These are phyloP conservation scores for Pyrenophora graminea DNA, from an alignment of 2,329 filamentous ascomycete genomes.

Conservation along the genomic window DNA sequence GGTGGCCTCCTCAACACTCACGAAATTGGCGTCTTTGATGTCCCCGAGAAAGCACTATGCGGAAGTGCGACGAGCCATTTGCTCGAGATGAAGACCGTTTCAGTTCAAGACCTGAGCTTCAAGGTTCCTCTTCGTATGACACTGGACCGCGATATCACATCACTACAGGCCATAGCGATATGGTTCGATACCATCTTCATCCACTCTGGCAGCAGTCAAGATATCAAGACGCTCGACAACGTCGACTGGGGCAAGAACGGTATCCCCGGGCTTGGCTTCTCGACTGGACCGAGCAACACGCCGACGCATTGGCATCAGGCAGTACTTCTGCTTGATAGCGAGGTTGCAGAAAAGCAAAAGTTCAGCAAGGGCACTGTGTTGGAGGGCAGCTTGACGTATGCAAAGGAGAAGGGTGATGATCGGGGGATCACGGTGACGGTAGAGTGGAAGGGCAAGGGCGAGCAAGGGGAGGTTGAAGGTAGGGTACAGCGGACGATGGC, in stretches of 20 bases:
- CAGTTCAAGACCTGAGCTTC: conserved; percentile 75
- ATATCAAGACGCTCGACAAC: conserved; percentile 54
- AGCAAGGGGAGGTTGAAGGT: conserved; percentile 35
- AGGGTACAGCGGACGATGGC: conserved; percentile 41
- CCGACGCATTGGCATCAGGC: conserved; percentile 93
- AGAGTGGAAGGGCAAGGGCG: conserved; percentile 42
- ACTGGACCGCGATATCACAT: conserved; percentile 65
- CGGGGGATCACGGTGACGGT: conserved; percentile 48
- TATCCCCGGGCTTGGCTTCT: conserved; percentile 74
- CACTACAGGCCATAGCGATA: conserved; percentile 82
- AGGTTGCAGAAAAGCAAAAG: conserved; percentile 50
- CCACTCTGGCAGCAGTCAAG: conserved; percentile 51
- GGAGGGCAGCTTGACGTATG: conserved; percentile 70
- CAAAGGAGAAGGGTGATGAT: conserved; percentile 59
- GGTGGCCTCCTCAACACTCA: conserved; percentile 74
- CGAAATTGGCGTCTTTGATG: conserved; percentile 41
- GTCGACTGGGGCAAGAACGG: conserved; percentile 63
- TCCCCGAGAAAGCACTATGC: conserved; percentile 32
- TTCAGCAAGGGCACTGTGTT: conserved; percentile 65
- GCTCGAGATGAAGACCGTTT: conserved; percentile 75
- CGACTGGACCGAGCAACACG: conserved; percentile 76
- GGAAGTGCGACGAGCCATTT: conserved; percentile 70
- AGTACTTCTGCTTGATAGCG: conserved; percentile 69
- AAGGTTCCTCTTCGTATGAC: conserved; percentile 67
- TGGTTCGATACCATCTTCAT: conserved; percentile 97